Percentiles rank a stretch among this genome's conserved stretches.
Evolutionary conservation across 192 early-diverging fungal species (phyloP).

Genomic region (Backusella tarrabulga): DNA sequence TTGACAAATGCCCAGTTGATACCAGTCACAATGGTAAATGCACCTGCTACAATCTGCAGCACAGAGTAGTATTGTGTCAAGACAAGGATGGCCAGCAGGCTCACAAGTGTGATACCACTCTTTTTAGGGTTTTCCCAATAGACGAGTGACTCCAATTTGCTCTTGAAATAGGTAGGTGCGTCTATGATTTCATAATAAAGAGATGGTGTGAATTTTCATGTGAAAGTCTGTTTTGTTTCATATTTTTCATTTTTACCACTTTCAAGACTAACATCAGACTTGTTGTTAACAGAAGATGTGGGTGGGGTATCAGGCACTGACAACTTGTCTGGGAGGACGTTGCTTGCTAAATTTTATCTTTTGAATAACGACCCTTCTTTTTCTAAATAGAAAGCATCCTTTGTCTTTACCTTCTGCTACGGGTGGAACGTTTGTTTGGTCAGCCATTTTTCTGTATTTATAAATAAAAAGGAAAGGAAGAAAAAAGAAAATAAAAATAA

Average conservation of each 20-base stretch:
- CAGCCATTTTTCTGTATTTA: not conserved
- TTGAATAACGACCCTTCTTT: no score
- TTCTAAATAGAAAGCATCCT: not conserved
- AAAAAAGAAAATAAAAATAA: not conserved
- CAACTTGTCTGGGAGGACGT: not conserved
- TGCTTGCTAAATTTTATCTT: not conserved
- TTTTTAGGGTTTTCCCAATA: conserved; percentile 31
- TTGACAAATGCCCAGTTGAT: conserved; percentile 37
- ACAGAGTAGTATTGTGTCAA: conserved; percentile 35
- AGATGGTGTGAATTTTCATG: not conserved
- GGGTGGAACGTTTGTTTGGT: conserved; percentile 2
- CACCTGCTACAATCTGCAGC: conserved; percentile 22
- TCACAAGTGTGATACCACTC: conserved; percentile 9
- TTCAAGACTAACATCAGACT: not conserved
- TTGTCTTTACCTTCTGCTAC: not conserved
- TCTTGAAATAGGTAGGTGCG: conserved; percentile 22
- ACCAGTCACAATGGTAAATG: conserved; percentile 32
- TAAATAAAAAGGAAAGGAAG: not conserved
- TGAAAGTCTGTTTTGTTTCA: not conserved
- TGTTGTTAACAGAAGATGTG: not conserved
- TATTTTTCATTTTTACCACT: not conserved
- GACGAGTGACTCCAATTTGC: conserved; percentile 20
- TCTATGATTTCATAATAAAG: not conserved
- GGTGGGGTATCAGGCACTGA: not conserved
- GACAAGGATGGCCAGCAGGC: conserved; percentile 14